These are phyloP conservation scores for Fraxinus baroniana DNA, from an alignment of 305 asterid genomes.

Conservation along the genomic window DNA sequence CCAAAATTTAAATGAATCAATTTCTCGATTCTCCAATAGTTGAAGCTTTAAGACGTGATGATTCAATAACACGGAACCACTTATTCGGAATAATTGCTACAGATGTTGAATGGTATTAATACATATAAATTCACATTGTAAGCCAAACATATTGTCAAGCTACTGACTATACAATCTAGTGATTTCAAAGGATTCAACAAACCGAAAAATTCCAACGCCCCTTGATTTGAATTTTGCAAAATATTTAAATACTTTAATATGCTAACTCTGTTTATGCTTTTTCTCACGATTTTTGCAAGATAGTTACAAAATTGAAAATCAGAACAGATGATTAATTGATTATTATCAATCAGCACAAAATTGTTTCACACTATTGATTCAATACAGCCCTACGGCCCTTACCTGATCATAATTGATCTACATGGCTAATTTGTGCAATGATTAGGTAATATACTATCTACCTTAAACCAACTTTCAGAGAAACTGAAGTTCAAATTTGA, in stretches of 20 bases:
- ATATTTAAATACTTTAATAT: background rate
- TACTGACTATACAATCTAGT: background rate
- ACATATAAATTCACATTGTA: background rate
- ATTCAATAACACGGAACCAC: background rate
- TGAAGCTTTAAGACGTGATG: background rate
- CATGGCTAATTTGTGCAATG: background rate
- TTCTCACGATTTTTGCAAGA: background rate
- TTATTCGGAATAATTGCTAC: background rate
- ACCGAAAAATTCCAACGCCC: background rate
- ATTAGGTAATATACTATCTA: background rate
- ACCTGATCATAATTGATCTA: background rate
- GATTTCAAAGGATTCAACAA: background rate
- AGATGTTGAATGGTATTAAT: background rate
- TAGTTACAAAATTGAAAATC: background rate
- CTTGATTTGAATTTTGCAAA: background rate
- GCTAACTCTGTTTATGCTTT: background rate
- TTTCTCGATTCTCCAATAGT: background rate
- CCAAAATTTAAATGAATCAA: background rate
- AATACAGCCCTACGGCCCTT: background rate
- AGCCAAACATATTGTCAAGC: background rate
- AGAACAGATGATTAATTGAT: background rate
- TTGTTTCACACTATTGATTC: background rate
- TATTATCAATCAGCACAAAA: background rate
- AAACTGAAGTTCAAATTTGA: background rate
- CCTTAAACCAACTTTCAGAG: background rate